phyloP scores from a whole-genome alignment of 768 basidiomycete genomes.

The Podaxis sp. region DNA sequence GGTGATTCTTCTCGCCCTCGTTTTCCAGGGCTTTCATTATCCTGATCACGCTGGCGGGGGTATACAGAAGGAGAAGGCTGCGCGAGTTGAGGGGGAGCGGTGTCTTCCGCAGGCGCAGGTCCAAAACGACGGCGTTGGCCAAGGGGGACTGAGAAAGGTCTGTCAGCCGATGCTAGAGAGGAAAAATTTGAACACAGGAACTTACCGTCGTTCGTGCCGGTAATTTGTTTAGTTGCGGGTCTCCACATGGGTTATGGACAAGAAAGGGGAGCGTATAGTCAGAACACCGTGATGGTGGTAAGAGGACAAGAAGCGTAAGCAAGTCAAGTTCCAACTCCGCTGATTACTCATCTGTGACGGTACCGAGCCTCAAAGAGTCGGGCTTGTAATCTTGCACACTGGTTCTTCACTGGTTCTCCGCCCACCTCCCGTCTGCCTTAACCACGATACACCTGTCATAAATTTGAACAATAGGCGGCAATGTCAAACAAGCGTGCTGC shows the following conservation, averaged over 20 bases:
- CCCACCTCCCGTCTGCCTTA: neutral
- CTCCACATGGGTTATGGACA: slow-evolving; percentile 70
- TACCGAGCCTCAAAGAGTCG: neutral
- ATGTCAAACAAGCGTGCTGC: slow-evolving; percentile 41
- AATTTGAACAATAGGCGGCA: neutral
- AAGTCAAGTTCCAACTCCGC: slow-evolving; percentile 34
- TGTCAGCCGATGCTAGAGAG: slow-evolving; percentile 14
- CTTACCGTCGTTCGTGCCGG: slow-evolving; percentile 90
- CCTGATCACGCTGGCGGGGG: slow-evolving; percentile 62
- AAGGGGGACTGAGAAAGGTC: slow-evolving; percentile 61
- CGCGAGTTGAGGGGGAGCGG: slow-evolving; percentile 78
- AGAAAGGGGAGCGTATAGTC: slow-evolving; percentile 26
- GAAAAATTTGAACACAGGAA: slow-evolving; percentile 17
- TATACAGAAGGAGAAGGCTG: slow-evolving; percentile 87
- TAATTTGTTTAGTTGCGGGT: slow-evolving; percentile 85
- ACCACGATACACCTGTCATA: slow-evolving; percentile 4
- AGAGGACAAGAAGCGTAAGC: slow-evolving; percentile 28
- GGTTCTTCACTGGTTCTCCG: neutral
- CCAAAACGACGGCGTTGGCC: slow-evolving; percentile 91
- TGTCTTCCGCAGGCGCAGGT: slow-evolving; percentile 80
- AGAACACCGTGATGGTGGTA: slow-evolving; percentile 29
- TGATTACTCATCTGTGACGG: slow-evolving; percentile 24
- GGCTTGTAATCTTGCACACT: neutral
- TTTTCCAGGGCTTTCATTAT: slow-evolving; percentile 55
- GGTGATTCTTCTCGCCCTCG: slow-evolving; percentile 71